Percentiles rank a stretch among this genome's conserved stretches.
These are phyloP conservation scores for Rhynchospora tenuis DNA, from an alignment of 176 grass and related monocot genomes.

Conservation along the genomic window DNA sequence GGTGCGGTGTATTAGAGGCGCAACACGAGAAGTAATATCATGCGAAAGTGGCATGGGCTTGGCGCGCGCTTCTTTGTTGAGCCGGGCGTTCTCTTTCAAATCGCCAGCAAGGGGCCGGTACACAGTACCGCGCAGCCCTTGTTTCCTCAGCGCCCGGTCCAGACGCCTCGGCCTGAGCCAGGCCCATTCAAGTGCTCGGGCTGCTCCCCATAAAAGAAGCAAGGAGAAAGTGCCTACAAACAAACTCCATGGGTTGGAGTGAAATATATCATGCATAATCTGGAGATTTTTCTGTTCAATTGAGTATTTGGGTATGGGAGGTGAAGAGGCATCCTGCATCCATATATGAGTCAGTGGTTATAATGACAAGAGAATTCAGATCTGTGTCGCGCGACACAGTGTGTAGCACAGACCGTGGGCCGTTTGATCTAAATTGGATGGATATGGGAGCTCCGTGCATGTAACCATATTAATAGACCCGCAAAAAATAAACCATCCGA, in stretches of 20 bases:
- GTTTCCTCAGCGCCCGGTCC: slow-evolving; percentile 21
- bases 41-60: slow-evolving; percentile 42
- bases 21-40: slow-evolving; percentile 28
- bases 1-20: slow-evolving; percentile 5
- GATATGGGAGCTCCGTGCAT: no score
- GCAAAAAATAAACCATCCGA: no score
- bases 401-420: no score
- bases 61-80: slow-evolving; percentile 27
- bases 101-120: slow-evolving; percentile 45
- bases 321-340: no score
- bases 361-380: no score
- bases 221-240: slow-evolving; percentile 3
- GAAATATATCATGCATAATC: neutral
- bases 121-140: slow-evolving; percentile 37
- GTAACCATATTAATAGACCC: no score
- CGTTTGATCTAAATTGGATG: no score
- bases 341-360: no score
- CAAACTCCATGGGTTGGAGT: slow-evolving; percentile 18
- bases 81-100: slow-evolving; percentile 1
- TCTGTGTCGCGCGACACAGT: no score
- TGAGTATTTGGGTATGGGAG: no score
- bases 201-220: slow-evolving; percentile 27
- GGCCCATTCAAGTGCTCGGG: slow-evolving; percentile 30
- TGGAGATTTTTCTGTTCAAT: neutral
- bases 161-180: slow-evolving; percentile 51